phyloP scores from a whole-genome alignment of 1,139 yeast species.

The Hemisphaericaspora xylofermentans region DNA sequence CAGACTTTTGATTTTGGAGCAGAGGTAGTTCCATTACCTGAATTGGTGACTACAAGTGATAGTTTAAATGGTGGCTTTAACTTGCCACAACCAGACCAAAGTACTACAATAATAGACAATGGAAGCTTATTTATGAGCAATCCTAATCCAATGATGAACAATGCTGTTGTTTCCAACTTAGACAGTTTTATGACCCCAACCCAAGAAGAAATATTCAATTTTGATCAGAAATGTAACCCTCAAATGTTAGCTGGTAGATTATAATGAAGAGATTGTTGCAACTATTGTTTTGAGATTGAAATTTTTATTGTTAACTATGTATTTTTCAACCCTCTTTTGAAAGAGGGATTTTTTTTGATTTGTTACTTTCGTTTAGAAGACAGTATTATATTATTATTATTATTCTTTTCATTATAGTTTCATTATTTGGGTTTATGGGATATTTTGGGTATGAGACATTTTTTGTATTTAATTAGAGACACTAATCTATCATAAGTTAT shows the following conservation, averaged over 20 bases:
- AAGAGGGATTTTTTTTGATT: no score
- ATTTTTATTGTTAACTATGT: neutral
- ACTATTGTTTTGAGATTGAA: no score
- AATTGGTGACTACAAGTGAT: neutral
- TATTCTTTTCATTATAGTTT: no score
- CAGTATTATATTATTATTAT: no score
- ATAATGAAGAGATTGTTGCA: no score
- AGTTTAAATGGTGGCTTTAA: neutral
- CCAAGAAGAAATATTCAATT: constrained; percentile 3
- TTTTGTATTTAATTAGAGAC: no score
- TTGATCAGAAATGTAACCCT: constrained; percentile 3
- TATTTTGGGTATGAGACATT: no score
- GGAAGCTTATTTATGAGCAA: neutral
- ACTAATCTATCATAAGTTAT: no score
- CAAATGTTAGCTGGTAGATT: constrained; percentile 2
- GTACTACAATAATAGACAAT: neutral
- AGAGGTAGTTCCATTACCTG: neutral
- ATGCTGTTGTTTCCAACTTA: neutral
- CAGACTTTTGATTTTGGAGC: neutral
- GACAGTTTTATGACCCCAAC: neutral
- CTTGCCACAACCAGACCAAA: neutral
- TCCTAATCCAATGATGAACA: neutral
- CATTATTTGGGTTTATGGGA: no score
- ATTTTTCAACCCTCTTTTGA: no score
- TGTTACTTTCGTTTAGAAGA: no score